These are phyloP conservation scores for Ampelomyces quisqualis DNA, from an alignment of 2,329 filamentous ascomycete species.

Conservation along the genomic window DNA sequence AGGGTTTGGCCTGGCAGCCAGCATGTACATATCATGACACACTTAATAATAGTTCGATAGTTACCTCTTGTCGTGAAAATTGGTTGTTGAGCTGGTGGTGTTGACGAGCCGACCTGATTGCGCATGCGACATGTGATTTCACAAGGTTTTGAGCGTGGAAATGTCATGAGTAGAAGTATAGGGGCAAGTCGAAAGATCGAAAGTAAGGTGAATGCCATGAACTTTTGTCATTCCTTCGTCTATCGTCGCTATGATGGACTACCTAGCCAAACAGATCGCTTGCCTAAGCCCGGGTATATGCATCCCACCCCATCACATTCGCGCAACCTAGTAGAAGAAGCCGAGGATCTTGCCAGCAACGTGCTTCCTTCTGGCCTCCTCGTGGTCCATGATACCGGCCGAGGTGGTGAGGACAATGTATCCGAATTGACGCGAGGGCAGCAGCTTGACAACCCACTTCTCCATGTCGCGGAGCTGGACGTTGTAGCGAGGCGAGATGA, in stretches of 20 bases:
- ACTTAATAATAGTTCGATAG: background rate
- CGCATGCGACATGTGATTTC: too few species aligned
- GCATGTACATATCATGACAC: too few species aligned
- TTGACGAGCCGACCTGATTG: too few species aligned
- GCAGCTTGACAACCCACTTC: constrained; percentile 99
- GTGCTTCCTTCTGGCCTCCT: constrained; percentile 98
- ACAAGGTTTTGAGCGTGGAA: constrained; percentile 5
- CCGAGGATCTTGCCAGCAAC: constrained; percentile 98
- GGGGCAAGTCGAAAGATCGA: background rate
- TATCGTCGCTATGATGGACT: constrained; percentile 31
- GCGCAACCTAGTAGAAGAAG: constrained; percentile 85
- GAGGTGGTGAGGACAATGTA: constrained; percentile 99
- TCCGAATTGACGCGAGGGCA: constrained; percentile 99
- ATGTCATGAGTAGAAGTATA: background rate
- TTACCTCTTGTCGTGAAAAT: too few species aligned
- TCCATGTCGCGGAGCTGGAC: constrained; percentile 95
- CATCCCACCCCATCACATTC: constrained; percentile 25
- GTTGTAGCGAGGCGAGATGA: constrained; percentile 99
- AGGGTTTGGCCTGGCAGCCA: too few species aligned
- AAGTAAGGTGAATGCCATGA: constrained; percentile 10
- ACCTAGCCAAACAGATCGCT: constrained; percentile 28
- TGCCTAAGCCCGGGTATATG: constrained; percentile 35
- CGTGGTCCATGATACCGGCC: constrained; percentile 99
- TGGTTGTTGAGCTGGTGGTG: too few species aligned
- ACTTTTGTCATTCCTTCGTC: constrained; percentile 37